Evolutionary conservation across 169 alveolate species (phyloP).

Genomic region (Miamiensis avidus): DNA sequence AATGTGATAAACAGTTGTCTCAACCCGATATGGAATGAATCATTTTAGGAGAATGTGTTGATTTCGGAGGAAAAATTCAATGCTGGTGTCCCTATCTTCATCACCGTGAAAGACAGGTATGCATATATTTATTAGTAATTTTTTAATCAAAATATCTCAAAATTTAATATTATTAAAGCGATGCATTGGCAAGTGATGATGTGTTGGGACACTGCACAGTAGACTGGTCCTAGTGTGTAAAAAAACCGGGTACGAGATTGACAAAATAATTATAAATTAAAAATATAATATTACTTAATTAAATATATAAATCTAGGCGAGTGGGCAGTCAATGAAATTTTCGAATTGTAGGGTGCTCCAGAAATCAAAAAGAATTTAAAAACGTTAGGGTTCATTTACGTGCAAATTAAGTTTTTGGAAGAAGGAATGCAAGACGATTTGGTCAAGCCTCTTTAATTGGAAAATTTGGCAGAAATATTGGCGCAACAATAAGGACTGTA

Average conservation of each 20-base stretch:
- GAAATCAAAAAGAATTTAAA: conserved; percentile 24
- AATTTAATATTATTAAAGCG: not conserved
- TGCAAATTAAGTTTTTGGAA: conserved; percentile 34
- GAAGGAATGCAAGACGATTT: conserved; percentile 44
- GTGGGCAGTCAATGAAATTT: not conserved
- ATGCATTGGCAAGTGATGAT: conserved; percentile 21
- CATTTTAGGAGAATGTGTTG: not conserved
- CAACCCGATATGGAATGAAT: conserved; percentile 38
- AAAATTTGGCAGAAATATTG: conserved; percentile 30
- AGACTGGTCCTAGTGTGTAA: conserved; percentile 18
- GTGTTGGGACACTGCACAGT: conserved; percentile 21
- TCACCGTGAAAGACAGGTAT: conserved; percentile 19
- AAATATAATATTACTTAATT: not conserved
- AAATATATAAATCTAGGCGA: not conserved
- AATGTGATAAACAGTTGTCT: conserved; percentile 12
- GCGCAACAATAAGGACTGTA: conserved; percentile 29
- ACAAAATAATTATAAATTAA: conserved; percentile 12
- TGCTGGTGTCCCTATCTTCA: conserved; percentile 8
- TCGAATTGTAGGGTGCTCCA: not conserved
- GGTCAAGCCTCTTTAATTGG: conserved; percentile 26
- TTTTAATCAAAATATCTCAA: not conserved
- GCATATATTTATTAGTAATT: too few relatives aligned
- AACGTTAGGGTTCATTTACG: conserved; percentile 32
- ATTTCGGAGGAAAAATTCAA: conserved; percentile 23
- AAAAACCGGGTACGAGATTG: conserved; percentile 36